phyloP scores from a whole-genome alignment of 2,329 filamentous ascomycete genomes.

The Cordyceps javanica region DNA sequence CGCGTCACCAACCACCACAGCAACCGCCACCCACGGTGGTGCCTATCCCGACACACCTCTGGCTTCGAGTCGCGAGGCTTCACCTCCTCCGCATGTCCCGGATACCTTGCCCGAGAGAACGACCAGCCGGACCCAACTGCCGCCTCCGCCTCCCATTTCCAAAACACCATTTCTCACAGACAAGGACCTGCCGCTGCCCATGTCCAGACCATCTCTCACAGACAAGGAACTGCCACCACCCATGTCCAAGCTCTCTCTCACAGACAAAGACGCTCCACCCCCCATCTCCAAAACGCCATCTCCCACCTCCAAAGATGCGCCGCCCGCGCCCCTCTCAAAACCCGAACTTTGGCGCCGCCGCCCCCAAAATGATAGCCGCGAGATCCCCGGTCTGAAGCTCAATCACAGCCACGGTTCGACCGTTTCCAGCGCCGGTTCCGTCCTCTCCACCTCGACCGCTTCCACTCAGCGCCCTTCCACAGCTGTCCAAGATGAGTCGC shows the following conservation, averaged over 20 bases:
- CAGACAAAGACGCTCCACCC: slow-evolving; percentile 1
- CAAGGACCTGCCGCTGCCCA: too few relatives aligned
- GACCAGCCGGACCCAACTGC: neutral
- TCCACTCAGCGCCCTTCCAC: slow-evolving; percentile 14
- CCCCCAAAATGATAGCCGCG: slow-evolving; percentile 40
- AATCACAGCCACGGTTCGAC: slow-evolving; percentile 45
- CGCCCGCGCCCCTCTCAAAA: slow-evolving; percentile 23
- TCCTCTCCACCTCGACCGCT: slow-evolving; percentile 4
- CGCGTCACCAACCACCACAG: slow-evolving; percentile 36
- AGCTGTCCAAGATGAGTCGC: slow-evolving; percentile 16
- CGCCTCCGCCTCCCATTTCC: neutral
- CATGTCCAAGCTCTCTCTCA: slow-evolving; percentile 7
- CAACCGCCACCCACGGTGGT: slow-evolving; percentile 33
- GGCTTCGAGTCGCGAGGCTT: slow-evolving; percentile 14
- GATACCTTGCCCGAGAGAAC: neutral
- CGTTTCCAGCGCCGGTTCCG: slow-evolving; percentile 25
- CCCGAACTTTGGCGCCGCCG: slow-evolving; percentile 43
- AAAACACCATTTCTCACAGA: slow-evolving; percentile 11
- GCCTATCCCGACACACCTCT: slow-evolving; percentile 31
- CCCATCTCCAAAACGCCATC: neutral
- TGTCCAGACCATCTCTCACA: slow-evolving; percentile 11
- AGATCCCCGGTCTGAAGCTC: slow-evolving; percentile 44
- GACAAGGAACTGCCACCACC: neutral
- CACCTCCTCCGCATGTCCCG: slow-evolving; percentile 11
- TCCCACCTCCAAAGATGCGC: slow-evolving; percentile 15